Conservation (phyloP, 495 filamentous ascomycete species). For the Penicillium bialowiezense region DNA sequence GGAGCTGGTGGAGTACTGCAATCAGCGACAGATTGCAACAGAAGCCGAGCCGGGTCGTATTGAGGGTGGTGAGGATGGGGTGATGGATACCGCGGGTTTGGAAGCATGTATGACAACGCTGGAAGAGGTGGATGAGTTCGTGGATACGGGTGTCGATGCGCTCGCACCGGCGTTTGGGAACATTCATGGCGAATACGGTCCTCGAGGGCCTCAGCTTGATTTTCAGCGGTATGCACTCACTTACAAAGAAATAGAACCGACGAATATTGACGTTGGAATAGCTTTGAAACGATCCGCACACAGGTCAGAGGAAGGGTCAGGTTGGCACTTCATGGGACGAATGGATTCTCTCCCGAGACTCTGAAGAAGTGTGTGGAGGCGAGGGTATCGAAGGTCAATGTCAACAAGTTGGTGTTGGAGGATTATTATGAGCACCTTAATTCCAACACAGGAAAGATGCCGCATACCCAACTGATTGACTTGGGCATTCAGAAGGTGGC, state of each 20-base stretch:
- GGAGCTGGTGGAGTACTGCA: constrained; percentile 64
- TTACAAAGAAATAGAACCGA: not conserved
- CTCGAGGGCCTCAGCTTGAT: constrained; percentile 62
- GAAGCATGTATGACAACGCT: constrained; percentile 66
- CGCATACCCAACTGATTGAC: constrained; percentile 25
- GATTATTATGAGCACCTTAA: constrained; percentile 22
- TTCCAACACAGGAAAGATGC: constrained; percentile 17
- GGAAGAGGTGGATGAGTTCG: constrained; percentile 66
- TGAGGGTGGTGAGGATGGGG: constrained; percentile 74
- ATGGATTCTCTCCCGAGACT: constrained; percentile 58
- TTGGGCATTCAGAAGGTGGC: constrained; percentile 25
- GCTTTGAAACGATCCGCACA: constrained; percentile 10
- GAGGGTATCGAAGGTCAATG: constrained; percentile 68
- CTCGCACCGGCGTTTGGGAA: constrained; percentile 76
- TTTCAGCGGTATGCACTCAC: constrained; percentile 45
- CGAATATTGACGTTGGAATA: not conserved
- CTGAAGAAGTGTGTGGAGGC: constrained; percentile 56
- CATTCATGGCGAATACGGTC: constrained; percentile 71
- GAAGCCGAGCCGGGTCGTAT: constrained; percentile 76
- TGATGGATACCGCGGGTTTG: constrained; percentile 65
- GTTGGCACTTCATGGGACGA: constrained; percentile 68
- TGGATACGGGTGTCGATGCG: constrained; percentile 69
- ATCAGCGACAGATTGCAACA: constrained; percentile 62
- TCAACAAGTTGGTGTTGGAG: constrained; percentile 65
- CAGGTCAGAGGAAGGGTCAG: constrained; percentile 45